Base-by-base conservation (phyloP, 1,284 basidiomycete genomes). In the Boletus sp. region DNA sequence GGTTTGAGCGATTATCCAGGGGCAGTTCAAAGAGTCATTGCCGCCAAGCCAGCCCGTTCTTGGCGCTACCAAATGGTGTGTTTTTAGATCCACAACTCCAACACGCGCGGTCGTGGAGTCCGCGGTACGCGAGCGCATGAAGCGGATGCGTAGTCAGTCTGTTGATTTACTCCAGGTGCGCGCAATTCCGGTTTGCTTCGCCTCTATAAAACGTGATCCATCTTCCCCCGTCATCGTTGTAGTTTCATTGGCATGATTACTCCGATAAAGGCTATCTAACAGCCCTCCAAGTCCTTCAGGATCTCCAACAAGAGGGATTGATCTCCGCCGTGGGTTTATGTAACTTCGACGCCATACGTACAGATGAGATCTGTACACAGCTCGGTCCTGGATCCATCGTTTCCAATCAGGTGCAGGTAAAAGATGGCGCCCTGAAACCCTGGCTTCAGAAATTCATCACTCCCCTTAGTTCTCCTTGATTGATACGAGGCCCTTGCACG, bases 221-320 rank as follows among this genome's bases (percentile, higher is more conserved):
- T 47, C 16, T 37, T 13, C n/a, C 17, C 14, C 14, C 16, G 14
- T 22, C 13, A 19, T 13, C 8, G 2, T 12, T 10, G 3, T 56
- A 89, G 87, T 84, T 91, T 61, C 81, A 91, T 57, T 90, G 87
- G 88, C 80, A 89, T 58, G 78, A 90, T 62, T 91, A 91, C 62
- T 71, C 75, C 19, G 78, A 88, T 64, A 78, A 76, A 53, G 76
- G 75, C 13, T 91, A 90, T 64, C 62, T 91, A 29, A 71, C 69
- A 1, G 82, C 83, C 0, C 69, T 91, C 36, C 70, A 72, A 32
- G 71, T 82, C 51, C 71, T 90, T 9, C 71, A 72, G 29, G 76
- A 81, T 53, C 65, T 90, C n/a, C 78, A 79, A 57, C 55, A 64
- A 2, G 77, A 84, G 52, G 82, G 83, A 2, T 65, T 79, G 46